These are phyloP conservation scores for Geotrichum phurueaensis DNA, from an alignment of 1,139 yeast species.

Conservation along the genomic window DNA sequence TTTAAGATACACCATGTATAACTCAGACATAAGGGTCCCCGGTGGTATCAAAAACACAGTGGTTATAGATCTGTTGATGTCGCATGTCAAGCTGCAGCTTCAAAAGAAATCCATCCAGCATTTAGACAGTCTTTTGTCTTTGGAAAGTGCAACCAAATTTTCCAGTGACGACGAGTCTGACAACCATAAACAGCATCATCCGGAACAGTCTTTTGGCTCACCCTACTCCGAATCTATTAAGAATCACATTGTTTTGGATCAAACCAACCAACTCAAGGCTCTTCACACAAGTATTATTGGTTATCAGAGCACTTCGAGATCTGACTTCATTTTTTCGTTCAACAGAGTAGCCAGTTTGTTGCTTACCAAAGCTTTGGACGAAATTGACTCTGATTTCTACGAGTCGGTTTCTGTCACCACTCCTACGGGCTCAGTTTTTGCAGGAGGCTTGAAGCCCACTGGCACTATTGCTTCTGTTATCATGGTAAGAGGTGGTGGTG, in stretches of 20 bases:
- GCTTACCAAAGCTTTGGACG: conserved; percentile 61
- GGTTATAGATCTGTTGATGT: conserved; percentile 73
- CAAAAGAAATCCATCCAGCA: conserved; percentile 60
- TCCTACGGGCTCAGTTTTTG: conserved; percentile 38
- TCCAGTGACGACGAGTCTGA: neutral
- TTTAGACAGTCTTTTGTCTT: conserved; percentile 48
- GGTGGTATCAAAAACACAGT: conserved; percentile 76
- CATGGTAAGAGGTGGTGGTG: conserved; percentile 82
- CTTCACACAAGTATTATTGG: conserved; percentile 62
- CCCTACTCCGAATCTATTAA: conserved; percentile 2
- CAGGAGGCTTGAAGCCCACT: conserved; percentile 41
- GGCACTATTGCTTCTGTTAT: conserved; percentile 64
- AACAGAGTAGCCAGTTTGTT: conserved; percentile 70
- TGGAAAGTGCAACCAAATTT: conserved; percentile 40
- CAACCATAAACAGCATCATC: neutral
- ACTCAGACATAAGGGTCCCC: conserved; percentile 84
- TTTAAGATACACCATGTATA: conserved; percentile 70
- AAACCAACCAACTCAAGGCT: conserved; percentile 63
- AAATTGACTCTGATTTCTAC: conserved; percentile 29
- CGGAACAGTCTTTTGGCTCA: neutral
- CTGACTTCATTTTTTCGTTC: conserved; percentile 80
- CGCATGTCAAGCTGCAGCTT: conserved; percentile 72
- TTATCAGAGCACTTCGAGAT: conserved; percentile 46
- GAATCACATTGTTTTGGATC: conserved; percentile 40
- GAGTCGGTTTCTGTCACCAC: conserved; percentile 39